Percentiles rank a stretch among this genome's conserved stretches.
Conservation (phyloP, 2,329 filamentous ascomycete genomes). For the Alternaria angustiovoidea region DNA sequence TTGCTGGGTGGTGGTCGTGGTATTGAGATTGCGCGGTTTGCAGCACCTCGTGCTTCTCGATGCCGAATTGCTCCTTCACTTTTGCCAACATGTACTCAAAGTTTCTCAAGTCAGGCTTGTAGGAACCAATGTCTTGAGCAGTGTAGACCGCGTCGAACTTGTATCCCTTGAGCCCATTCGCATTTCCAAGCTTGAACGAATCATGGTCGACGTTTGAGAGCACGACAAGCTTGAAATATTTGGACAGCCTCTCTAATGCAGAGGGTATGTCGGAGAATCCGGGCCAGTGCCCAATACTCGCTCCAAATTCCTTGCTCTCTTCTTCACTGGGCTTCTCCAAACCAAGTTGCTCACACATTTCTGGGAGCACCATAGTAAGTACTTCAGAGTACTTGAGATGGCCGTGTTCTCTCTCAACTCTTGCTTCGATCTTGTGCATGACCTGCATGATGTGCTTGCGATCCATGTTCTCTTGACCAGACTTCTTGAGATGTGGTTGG, state of each 20-base stretch:
- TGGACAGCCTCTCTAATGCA: slow-evolving; percentile 60
- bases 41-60: slow-evolving; percentile 66
- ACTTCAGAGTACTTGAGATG: slow-evolving; percentile 67
- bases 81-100: slow-evolving; percentile 71
- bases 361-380: slow-evolving; percentile 60
- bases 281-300: slow-evolving; percentile 62
- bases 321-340: slow-evolving; percentile 52
- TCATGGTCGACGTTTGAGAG: slow-evolving; percentile 67
- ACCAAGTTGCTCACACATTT: slow-evolving; percentile 57
- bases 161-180: slow-evolving; percentile 61
- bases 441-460: slow-evolving; percentile 45
- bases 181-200: slow-evolving; percentile 60
- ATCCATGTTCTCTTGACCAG: slow-evolving; percentile 31
- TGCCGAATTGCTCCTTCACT: slow-evolving; percentile 62
- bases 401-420: slow-evolving; percentile 64
- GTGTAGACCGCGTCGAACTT: slow-evolving; percentile 72
- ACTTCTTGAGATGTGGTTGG: slow-evolving; percentile 57
- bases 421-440: slow-evolving; percentile 58
- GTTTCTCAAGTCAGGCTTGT: slow-evolving; percentile 72
- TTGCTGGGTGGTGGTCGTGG: slow-evolving; percentile 73
- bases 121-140: slow-evolving; percentile 74
- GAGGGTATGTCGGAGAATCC: slow-evolving; percentile 66
- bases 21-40: slow-evolving; percentile 74
- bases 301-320: slow-evolving; percentile 59
- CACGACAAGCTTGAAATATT: slow-evolving; percentile 66